Percentiles rank a stretch among this genome's conserved stretches.
These are phyloP conservation scores for Penicillium sp. DNA, from an alignment of 2,329 filamentous ascomycete species.

Conservation along the genomic window DNA sequence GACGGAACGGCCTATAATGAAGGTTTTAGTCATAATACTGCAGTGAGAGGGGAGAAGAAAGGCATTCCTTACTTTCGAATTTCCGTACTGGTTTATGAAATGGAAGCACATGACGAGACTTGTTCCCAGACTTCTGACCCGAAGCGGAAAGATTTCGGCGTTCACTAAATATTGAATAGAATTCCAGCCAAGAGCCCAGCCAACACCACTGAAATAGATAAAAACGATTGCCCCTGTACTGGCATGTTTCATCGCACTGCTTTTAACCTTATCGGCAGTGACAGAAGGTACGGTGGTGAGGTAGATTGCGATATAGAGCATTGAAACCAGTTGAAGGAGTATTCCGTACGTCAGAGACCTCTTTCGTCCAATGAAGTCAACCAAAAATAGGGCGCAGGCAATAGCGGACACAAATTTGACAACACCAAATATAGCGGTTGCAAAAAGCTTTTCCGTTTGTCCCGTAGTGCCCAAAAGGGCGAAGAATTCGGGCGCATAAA, in stretches of 20 bases:
- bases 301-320: background rate
- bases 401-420: slow-evolving; percentile 16
- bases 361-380: slow-evolving; percentile 20
- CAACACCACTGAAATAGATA: slow-evolving; percentile 8
- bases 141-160: slow-evolving; percentile 6
- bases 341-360: background rate
- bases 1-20: slow-evolving; percentile 6
- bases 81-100: slow-evolving; percentile 8
- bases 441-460: slow-evolving; percentile 18
- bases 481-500: slow-evolving; percentile 22
- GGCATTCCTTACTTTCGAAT: no score
- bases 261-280: background rate
- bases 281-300: background rate
- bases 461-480: slow-evolving; percentile 14
- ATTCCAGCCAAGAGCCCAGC: slow-evolving; percentile 9
- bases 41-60: no score
- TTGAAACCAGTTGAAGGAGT: background rate
- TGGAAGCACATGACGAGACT: slow-evolving; percentile 10
- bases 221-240: background rate
- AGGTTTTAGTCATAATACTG: no score
- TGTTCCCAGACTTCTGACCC: background rate
- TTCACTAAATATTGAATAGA: slow-evolving; percentile 12
- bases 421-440: slow-evolving; percentile 19
- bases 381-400: slow-evolving; percentile 19
- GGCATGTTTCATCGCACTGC: background rate